Evolutionary conservation across 1,139 yeast genomes (phyloP), one percentile per base, ranked within the genome.

Genomic region (Hansenula anomala): DNA sequence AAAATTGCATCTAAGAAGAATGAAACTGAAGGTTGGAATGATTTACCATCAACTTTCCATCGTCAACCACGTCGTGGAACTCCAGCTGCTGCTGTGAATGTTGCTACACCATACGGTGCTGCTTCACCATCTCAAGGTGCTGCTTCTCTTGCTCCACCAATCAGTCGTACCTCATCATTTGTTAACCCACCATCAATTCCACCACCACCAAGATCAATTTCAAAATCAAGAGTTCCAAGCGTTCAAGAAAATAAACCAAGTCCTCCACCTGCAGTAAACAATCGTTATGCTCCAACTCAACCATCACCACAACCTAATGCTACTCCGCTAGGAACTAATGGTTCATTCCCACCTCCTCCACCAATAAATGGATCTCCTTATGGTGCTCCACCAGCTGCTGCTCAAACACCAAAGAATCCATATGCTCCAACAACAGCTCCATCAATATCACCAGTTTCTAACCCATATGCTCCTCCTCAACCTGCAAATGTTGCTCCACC

Each of bases 11-110:
- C 67, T 11, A 64, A 69, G 35, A 75, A 70, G 51, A 75, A 72
- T 54, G 83, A 83, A 34, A 80, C 80, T 34, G 92, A 85, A 36
- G 97, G 97, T 4, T 90, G 97, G 97, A 90, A 90, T 56, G 97
- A 90, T 60, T 69, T 90, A 48, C 96, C 97, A 36, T 72, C 80
- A n/a, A 69, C 76, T 22, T 72, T 82, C 59, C 78, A 68, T 58
- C 66, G 75, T 18, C 63, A 77, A 13, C 71, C 76, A 27, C 73
- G 82, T 50, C 71, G 77, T 39, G 71, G 78, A 16, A 68, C 80
- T 2, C 65, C 76, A 4, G 70, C 70, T 18, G 62, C 72, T 15
- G 55, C 59, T 28, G 54, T 46, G 13, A 51, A 58, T 11, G 44
- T 39, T 27, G 51, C 52, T 13, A 48, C 58, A 26, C 51, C 57